phyloP scores from a whole-genome alignment of 352 stramenopile species.

The Thalassiosira sp. region DNA sequence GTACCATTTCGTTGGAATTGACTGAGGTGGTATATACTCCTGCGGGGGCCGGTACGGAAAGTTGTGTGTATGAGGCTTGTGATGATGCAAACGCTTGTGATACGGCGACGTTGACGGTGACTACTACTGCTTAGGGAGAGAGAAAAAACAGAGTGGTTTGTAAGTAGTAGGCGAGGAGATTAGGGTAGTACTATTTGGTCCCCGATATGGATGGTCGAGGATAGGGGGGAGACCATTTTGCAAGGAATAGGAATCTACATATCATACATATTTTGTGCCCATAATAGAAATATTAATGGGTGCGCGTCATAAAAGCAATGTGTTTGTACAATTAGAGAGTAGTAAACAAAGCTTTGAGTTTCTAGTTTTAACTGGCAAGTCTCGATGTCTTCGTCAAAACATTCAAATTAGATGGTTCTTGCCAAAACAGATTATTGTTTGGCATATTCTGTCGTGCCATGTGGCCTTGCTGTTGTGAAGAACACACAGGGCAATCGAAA shows the following conservation, averaged over 20 bases:
- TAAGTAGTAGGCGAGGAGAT: too few species aligned
- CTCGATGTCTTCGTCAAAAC: too few species aligned
- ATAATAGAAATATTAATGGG: not conserved
- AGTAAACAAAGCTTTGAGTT: not conserved
- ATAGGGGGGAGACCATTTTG: not conserved
- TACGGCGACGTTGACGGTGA: constrained; percentile 25
- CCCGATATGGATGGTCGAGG: not conserved
- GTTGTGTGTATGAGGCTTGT: constrained; percentile 32
- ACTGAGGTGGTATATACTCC: constrained; percentile 16
- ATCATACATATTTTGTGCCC: not conserved
- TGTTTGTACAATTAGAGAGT: not conserved
- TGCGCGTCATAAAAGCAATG: too few species aligned
- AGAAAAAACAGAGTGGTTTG: too few species aligned
- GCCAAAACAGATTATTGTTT: too few species aligned
- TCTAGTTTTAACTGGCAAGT: too few species aligned
- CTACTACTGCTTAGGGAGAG: too few species aligned
- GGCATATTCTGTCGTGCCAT: too few species aligned
- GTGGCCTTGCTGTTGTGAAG: too few species aligned
- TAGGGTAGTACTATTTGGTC: not conserved
- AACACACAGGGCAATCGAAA: too few species aligned
- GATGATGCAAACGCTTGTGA: constrained; percentile 11
- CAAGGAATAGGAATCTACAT: not conserved
- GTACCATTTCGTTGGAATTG: constrained; percentile 18
- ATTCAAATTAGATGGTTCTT: too few species aligned
- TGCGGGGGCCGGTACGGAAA: constrained; percentile 12